Base-by-base conservation (phyloP, 768 basidiomycete species). In the Plicaturopsis crispa region DNA sequence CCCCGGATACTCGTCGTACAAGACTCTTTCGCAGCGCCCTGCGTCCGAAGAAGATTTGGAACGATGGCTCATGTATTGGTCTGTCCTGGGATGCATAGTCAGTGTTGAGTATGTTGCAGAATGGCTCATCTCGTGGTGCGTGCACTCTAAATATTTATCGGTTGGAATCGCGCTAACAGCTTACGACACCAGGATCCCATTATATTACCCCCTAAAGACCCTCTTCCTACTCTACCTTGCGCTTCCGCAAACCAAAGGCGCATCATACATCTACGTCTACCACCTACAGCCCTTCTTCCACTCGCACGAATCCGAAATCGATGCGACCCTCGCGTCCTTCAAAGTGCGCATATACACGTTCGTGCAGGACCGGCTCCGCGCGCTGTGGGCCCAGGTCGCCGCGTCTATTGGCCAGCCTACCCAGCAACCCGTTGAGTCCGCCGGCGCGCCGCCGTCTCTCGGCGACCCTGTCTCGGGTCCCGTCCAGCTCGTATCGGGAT, bases 61-160 rank as follows among this genome's bases (percentile, higher is more conserved):
- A 56, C 69, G 90, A 61, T 96, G 93, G 91, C 71, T 97, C 38
- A 93, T 91, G 87, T 97, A 96, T 51, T 97, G 93, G 92, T 80
- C 80, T n/a, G 84, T 87, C 0, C 71, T 88, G 3, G 84, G 86
- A 2, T 84, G 82, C 53, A 77, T 91, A 50, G 73, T 91, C 12
- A 81, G 76, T 4, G 61, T 87, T 4, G 92, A 96, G 59, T 84
- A 84, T 51, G 66, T 86, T 19, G 82, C 81, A 6, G 90, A 92
- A 51, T 93, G 91, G 88, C 60, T 82, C 12, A 63, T 94, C 21
- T 86, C 80, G 44, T 92, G 91, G 92, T 88, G 49, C 50, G 82
- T 65, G 5, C 16, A 23, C 17, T 20, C 31, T 21, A 14, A 28
- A 28, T 11, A 18, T 22, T 40, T 41, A 23, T 43, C 44, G 24